Evolutionary conservation across 2,329 filamentous ascomycete genomes (phyloP).

Genomic region (Elsinoe necatrix): DNA sequence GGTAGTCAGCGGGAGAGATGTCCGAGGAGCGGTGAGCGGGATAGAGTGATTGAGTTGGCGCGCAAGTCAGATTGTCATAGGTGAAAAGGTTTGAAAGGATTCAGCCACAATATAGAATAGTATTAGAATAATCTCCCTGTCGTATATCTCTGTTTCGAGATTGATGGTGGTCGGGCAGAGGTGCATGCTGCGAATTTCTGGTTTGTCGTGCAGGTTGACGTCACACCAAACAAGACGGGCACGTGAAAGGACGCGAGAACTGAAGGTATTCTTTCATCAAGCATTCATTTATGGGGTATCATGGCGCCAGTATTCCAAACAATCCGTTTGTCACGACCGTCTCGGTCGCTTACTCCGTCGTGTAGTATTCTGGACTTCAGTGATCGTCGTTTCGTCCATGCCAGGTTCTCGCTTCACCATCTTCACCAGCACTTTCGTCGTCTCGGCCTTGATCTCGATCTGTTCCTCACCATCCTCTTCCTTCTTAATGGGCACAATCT

Average conservation of each 20-base stretch:
- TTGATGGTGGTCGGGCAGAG: conserved; percentile 1
- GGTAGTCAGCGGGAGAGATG: background rate
- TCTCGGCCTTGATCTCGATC: conserved; percentile 27
- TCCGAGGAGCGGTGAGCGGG: background rate
- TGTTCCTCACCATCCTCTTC: conserved; percentile 17
- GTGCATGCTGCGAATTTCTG: background rate
- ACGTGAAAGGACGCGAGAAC: background rate
- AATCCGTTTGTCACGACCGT: background rate
- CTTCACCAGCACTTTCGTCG: conserved; percentile 29
- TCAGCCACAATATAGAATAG: background rate
- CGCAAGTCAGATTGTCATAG: background rate
- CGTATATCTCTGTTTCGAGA: background rate
- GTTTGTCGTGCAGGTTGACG: background rate
- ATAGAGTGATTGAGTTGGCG: background rate
- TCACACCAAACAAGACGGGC: background rate
- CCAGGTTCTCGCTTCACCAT: conserved; percentile 36
- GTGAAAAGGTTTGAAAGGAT: background rate
- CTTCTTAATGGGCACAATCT: conserved; percentile 22
- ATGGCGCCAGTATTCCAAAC: background rate
- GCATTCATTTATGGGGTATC: background rate
- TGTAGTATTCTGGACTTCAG: conserved; percentile 32
- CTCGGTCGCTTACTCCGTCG: conserved; percentile 32
- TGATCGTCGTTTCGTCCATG: conserved; percentile 31
- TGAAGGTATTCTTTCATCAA: background rate
- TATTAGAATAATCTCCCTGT: background rate